phyloP scores from a whole-genome alignment of 2,329 filamentous ascomycete genomes.

The Huntiella moniliformis region DNA sequence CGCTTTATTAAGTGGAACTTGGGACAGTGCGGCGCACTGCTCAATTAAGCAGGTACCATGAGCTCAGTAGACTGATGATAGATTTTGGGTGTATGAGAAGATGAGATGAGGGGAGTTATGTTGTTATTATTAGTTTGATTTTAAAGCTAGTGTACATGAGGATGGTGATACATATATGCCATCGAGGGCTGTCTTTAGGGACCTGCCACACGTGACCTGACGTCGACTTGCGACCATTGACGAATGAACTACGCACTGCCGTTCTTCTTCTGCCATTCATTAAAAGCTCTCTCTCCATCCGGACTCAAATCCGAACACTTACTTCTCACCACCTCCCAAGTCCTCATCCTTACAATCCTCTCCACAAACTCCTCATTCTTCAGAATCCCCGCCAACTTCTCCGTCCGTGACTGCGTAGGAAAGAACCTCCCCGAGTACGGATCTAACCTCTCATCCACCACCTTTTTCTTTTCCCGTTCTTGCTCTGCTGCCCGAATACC shows the following conservation, averaged over 20 bases:
- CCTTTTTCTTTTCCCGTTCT: conserved; percentile 47
- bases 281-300: conserved; percentile 32
- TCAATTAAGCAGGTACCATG: too few species aligned
- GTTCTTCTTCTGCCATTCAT: conserved; percentile 35
- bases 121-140: too few species aligned
- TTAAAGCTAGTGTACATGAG: too few species aligned
- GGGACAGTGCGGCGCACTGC: background rate
- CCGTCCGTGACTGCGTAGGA: conserved; percentile 58
- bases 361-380: conserved; percentile 62
- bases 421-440: conserved; percentile 80
- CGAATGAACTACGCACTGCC: conserved; percentile 3
- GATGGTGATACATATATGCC: too few species aligned
- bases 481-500: conserved; percentile 51
- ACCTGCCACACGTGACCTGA: too few species aligned
- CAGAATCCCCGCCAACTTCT: conserved; percentile 54
- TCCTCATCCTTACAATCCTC: conserved; percentile 59
- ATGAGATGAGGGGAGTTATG: too few species aligned
- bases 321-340: conserved; percentile 61
- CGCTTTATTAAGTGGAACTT: background rate
- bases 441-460: conserved; percentile 77
- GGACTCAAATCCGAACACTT: conserved; percentile 39
- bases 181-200: too few species aligned
- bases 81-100: too few species aligned
- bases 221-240: too few species aligned
- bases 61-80: too few species aligned